Percentiles rank a stretch among this genome's conserved stretches.
These are phyloP conservation scores for Nothophaeocryptopus gaeumannii DNA, from an alignment of 2,329 filamentous ascomycete species.

Conservation along the genomic window DNA sequence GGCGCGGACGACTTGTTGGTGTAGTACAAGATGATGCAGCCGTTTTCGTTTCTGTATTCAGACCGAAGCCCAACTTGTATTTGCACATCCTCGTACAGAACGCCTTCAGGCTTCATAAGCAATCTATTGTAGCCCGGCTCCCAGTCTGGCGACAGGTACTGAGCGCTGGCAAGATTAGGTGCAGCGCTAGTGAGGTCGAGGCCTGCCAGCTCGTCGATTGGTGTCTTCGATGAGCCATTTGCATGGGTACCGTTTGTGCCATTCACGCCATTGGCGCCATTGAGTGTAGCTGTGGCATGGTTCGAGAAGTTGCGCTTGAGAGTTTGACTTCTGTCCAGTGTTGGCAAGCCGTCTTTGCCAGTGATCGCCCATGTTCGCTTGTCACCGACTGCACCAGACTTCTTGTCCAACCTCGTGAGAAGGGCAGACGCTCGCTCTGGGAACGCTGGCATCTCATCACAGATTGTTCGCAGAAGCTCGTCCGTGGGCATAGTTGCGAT, in stretches of 20 bases:
- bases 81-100: conserved; percentile 93
- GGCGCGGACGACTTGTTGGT: conserved; percentile 85
- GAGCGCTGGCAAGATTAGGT: conserved; percentile 86
- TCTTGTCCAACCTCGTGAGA: conserved; percentile 88
- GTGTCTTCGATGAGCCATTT: conserved; percentile 31
- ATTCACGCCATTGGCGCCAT: conserved; percentile 34
- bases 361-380: conserved; percentile 98
- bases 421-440: conserved; percentile 90
- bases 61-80: conserved; percentile 88
- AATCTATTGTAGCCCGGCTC: conserved; percentile 83
- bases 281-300: conserved; percentile 39
- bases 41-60: conserved; percentile 93
- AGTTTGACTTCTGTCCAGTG: conserved; percentile 72
- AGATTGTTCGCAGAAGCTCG: conserved; percentile 86
- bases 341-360: conserved; percentile 69
- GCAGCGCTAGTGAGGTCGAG: conserved; percentile 70
- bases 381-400: conserved; percentile 81
- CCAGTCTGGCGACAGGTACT: conserved; percentile 92
- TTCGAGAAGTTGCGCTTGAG: conserved; percentile 81
- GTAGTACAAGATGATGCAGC: conserved; percentile 93
- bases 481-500: conserved; percentile 83
- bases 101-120: conserved; percentile 74
- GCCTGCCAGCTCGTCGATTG: conserved; percentile 67
- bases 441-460: conserved; percentile 98
- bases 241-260: conserved; percentile 25